Evolutionary conservation across 306 rosid genomes (phyloP), one percentile per base, ranked within the genome.

Genomic region (Trifolium pratense): DNA sequence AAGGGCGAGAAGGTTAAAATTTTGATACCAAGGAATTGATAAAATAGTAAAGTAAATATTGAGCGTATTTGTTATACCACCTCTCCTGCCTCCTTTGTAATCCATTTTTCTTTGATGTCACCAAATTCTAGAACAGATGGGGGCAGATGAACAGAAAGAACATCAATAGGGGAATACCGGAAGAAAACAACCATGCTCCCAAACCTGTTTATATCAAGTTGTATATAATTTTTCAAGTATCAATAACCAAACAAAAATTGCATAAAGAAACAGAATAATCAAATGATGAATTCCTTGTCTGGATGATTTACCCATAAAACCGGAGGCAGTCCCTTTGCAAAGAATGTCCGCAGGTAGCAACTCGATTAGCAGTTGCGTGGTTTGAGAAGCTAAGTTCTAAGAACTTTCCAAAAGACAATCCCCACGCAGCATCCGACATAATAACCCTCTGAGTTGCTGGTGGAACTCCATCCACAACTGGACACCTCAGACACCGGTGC

Each of bases 341-440:
- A 59, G 99, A 95, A 86, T 95, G 99, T 39, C 99, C 99, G 74
- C 99, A 95, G 68, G 85, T 83, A 37, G 99, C 99, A 43, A 92
- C 89, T 17, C 99, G 97, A 81, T 95, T 95, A 5, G 99, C 99
- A 77, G 99, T 95, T 39, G 99, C 97, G 78, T 94, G 96, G 79
- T 94, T 94, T 76, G 99, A 94, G 77, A 95, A 95, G 84, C 99
- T 90, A 71, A 95, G 93, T 81, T 95, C 99, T 90, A 95, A 86
- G 83, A 95, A 95, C 84, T 95, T 95, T 70, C 99, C 99, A 84
- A 95, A 90, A 63, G 99, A 95, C 80, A 95, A 89, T 42, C 97
- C 97, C 99, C 99, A 95, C 3, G 99, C 99, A 68, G 99, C 97
- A 87, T 95, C 96, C 0, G 99, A 95, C 99, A 95, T 95, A 73